Conservation (phyloP, 164 flowering plant species). For the Stephania japonica region DNA sequence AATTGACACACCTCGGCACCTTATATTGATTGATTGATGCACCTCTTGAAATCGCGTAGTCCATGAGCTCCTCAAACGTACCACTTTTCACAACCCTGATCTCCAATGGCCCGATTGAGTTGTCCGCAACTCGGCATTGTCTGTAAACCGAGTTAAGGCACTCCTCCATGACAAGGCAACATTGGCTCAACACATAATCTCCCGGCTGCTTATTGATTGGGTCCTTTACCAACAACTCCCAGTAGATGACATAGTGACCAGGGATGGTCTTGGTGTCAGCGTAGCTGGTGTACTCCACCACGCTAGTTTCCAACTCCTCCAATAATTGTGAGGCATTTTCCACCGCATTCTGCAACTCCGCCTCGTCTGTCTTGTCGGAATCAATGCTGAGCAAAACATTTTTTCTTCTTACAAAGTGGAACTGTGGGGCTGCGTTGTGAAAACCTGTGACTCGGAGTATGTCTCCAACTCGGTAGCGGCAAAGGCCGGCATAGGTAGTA, state of each 20-base stretch:
- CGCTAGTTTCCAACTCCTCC: constrained; percentile 31
- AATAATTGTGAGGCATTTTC: constrained; percentile 41
- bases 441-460: constrained; percentile 56
- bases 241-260: constrained; percentile 73
- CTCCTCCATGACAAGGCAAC: constrained; percentile 75
- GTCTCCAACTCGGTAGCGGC: constrained; percentile 69
- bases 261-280: constrained; percentile 64
- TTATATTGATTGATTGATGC: constrained; percentile 84
- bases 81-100: constrained; percentile 61
- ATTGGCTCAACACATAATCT: constrained; percentile 31
- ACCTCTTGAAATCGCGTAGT: constrained; percentile 72
- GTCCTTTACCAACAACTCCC: constrained; percentile 54
- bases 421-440: constrained; percentile 64
- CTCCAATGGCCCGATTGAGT: constrained; percentile 70
- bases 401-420: constrained; percentile 54
- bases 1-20: constrained; percentile 69
- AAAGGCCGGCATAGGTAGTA: constrained; percentile 61
- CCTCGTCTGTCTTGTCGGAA: constrained; percentile 74
- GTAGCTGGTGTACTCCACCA: constrained; percentile 73
- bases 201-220: constrained; percentile 21
- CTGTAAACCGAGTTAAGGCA: constrained; percentile 68
- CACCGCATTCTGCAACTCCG: constrained; percentile 60
- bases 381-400: constrained; percentile 71
- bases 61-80: constrained; percentile 82
- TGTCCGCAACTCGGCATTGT: constrained; percentile 58